Conservation (phyloP, 164 flowering plant species). For the Liriodendron chinense region DNA sequence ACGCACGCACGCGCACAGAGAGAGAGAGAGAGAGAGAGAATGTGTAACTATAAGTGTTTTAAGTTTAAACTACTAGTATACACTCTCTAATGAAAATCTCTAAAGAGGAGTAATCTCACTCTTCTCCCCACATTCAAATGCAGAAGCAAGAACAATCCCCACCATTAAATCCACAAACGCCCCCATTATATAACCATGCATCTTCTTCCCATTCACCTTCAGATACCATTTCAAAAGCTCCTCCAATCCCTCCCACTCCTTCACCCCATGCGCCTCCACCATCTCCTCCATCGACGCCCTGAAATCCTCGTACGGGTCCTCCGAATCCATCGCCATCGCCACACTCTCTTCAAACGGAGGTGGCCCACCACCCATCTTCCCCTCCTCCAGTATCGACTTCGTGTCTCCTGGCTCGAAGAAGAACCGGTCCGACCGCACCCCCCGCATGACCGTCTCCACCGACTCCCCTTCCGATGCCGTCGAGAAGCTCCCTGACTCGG, state of each 20-base stretch:
- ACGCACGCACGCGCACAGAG: too few species aligned
- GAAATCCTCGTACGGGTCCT: constrained; percentile 69
- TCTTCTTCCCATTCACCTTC: constrained; percentile 55
- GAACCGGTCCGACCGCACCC: constrained; percentile 59
- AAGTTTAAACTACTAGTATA: constrained; percentile 16
- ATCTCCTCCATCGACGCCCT: constrained; percentile 81
- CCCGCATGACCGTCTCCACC: constrained; percentile 48
- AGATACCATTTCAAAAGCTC: constrained; percentile 69
- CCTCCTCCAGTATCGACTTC: constrained; percentile 51
- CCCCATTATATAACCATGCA: constrained; percentile 62
- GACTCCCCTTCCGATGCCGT: constrained; percentile 24
- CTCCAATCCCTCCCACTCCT: constrained; percentile 67
- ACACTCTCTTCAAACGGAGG: constrained; percentile 46
- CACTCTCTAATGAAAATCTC: constrained; percentile 14
- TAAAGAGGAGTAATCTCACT: constrained; percentile 5
- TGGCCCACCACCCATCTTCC: constrained; percentile 16
- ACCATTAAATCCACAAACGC: constrained; percentile 84
- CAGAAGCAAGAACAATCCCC: constrained; percentile 29
- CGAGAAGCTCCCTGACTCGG: constrained; percentile 37
- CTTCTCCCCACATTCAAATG: constrained; percentile 1
- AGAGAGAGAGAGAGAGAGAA: not conserved
- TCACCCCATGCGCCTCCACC: constrained; percentile 70
- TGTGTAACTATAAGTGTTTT: not conserved
- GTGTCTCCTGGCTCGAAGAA: constrained; percentile 61
- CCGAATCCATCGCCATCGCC: constrained; percentile 61